These are phyloP conservation scores for Russula foetens DNA, from an alignment of 768 basidiomycete genomes.

Conservation along the genomic window DNA sequence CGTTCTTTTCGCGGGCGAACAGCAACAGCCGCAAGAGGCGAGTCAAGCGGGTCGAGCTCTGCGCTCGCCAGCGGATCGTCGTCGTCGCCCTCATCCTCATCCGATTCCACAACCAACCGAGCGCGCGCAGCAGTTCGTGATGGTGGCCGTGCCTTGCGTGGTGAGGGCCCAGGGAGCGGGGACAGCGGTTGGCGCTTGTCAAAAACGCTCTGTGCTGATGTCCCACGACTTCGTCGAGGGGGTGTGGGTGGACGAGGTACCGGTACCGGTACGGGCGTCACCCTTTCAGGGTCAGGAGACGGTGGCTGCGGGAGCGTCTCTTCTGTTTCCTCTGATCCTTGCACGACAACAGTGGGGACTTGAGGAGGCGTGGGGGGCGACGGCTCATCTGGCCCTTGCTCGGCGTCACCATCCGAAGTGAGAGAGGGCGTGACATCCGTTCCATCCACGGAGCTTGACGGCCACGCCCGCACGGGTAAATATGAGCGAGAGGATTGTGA, in stretches of 20 bases:
- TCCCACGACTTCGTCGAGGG: neutral
- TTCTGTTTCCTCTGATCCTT: neutral
- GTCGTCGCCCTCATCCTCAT: neutral
- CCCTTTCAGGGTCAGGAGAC: neutral
- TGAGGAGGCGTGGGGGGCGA: slow-evolving; percentile 18
- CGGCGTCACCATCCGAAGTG: slow-evolving; percentile 16
- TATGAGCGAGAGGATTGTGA: slow-evolving; percentile 4
- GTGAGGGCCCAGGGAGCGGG: slow-evolving; percentile 47
- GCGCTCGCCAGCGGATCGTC: slow-evolving; percentile 14
- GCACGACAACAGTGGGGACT: neutral
- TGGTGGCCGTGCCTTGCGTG: slow-evolving; percentile 52
- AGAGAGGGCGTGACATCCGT: slow-evolving; percentile 20
- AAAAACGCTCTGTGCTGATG: slow-evolving; percentile 32
- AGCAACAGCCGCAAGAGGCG: neutral
- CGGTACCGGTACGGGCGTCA: neutral
- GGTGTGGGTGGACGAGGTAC: slow-evolving; percentile 1
- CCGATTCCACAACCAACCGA: neutral
- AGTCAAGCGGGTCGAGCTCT: neutral
- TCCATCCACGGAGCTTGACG: slow-evolving; percentile 17
- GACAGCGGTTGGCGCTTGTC: slow-evolving; percentile 55
- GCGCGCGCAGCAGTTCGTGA: slow-evolving; percentile 27
- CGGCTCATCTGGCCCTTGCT: slow-evolving; percentile 12
- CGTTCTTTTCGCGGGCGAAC: neutral
- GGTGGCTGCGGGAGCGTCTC: neutral
- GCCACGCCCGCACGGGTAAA: slow-evolving; percentile 12